Conservation (phyloP, 2,329 filamentous ascomycete genomes). For the Monilinia fructicola region DNA sequence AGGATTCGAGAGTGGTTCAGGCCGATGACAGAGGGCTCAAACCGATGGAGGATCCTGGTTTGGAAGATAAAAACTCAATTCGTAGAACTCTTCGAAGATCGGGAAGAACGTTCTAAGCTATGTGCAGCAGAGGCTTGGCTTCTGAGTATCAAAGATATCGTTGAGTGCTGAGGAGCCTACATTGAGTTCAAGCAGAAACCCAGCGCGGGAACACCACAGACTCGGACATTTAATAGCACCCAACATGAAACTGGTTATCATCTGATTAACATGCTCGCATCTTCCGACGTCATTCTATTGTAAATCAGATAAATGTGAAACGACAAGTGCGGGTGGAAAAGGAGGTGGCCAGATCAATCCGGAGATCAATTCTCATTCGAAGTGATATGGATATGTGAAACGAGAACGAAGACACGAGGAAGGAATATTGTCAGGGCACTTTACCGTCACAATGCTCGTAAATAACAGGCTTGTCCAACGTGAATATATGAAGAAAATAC, state of each 20-base stretch:
- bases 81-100: no score
- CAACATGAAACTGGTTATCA: slow-evolving; percentile 10
- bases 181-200: slow-evolving; percentile 7
- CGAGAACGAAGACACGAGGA: background rate
- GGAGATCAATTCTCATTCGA: background rate
- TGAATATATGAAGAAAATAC: background rate
- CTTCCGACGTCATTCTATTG: background rate
- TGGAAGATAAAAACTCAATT: no score
- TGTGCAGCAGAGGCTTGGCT: no score
- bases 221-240: slow-evolving; percentile 5
- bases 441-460: background rate
- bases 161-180: no score
- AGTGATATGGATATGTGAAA: background rate
- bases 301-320: slow-evolving; percentile 8
- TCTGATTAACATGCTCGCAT: background rate
- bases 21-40: no score
- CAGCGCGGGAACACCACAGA: background rate
- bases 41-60: no score
- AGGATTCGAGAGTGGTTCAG: no score
- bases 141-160: no score
- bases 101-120: no score
- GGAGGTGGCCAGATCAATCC: background rate
- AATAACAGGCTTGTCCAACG: background rate
- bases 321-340: slow-evolving; percentile 1
- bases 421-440: slow-evolving; percentile 4